phyloP scores from a whole-genome alignment of 805 yeast species.

The Vanderwaltozyma verrucispora region DNA sequence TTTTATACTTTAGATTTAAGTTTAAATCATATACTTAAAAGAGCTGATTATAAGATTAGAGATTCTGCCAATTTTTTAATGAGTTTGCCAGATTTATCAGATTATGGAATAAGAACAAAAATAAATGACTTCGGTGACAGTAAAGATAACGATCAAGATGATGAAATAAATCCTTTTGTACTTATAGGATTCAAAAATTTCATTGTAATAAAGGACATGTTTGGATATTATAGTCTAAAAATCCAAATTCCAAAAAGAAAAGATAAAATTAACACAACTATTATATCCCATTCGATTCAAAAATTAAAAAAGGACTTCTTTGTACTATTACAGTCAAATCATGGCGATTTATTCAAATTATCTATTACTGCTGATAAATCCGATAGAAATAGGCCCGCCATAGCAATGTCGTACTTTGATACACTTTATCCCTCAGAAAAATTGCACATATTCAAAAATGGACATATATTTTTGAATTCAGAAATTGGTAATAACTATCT shows the following conservation, averaged over 20 bases:
- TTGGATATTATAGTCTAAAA: slow-evolving; percentile 27
- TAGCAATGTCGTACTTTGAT: slow-evolving; percentile 64
- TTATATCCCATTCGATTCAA: slow-evolving; percentile 55
- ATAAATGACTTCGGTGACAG: slow-evolving; percentile 1
- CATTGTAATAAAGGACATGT: slow-evolving; percentile 41
- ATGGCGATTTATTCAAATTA: slow-evolving; percentile 70
- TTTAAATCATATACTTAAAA: slow-evolving; percentile 59
- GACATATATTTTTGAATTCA: slow-evolving; percentile 60
- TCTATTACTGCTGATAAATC: slow-evolving; percentile 37
- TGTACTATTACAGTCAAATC: slow-evolving; percentile 53
- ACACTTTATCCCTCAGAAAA: slow-evolving; percentile 51
- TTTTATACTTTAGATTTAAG: slow-evolving; percentile 84
- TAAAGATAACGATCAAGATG: slow-evolving; percentile 44
- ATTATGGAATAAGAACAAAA: slow-evolving; percentile 13
- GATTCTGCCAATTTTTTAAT: slow-evolving; percentile 41
- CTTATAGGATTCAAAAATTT: slow-evolving; percentile 50
- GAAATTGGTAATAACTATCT: slow-evolving; percentile 53
- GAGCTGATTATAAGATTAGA: slow-evolving; percentile 30
- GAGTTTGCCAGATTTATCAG: slow-evolving; percentile 47
- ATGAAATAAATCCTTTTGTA: slow-evolving; percentile 35
- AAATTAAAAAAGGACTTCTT: slow-evolving; percentile 53
- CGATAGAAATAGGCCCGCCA: slow-evolving; percentile 27
- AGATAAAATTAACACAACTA: slow-evolving; percentile 20
- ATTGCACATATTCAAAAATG: slow-evolving; percentile 58
- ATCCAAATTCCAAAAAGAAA: slow-evolving; percentile 49